These are phyloP conservation scores for Fraxinus floribunda DNA, from an alignment of 305 asterid genomes.

Conservation along the genomic window DNA sequence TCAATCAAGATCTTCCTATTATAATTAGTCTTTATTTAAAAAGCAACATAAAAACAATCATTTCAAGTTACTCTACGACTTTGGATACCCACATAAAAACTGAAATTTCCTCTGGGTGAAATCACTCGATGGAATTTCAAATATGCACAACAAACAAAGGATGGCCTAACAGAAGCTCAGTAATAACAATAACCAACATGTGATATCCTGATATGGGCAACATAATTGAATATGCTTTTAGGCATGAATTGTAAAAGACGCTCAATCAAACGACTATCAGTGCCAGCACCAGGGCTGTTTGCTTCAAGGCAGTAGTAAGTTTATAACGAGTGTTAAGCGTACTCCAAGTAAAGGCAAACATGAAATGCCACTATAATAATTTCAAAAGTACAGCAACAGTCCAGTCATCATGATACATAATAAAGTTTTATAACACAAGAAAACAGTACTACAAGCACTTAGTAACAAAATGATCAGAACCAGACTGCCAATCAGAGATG, in stretches of 20 bases:
- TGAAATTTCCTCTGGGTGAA: not conserved
- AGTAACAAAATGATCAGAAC: not conserved
- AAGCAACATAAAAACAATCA: not conserved
- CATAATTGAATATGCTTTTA: not conserved
- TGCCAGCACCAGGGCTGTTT: not conserved
- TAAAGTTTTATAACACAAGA: not conserved
- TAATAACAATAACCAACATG: not conserved
- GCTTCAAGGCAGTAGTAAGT: not conserved
- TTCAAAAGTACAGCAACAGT: not conserved
- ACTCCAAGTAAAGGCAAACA: not conserved
- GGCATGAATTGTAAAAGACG: not conserved
- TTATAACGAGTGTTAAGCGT: not conserved
- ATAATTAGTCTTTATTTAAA: not conserved
- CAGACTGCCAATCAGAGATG: conserved; percentile 5
- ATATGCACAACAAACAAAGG: not conserved
- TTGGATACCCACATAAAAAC: not conserved
- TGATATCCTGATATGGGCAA: not conserved
- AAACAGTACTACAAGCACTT: conserved; percentile 3
- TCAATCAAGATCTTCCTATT: not conserved
- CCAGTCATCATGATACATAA: not conserved
- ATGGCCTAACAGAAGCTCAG: not conserved
- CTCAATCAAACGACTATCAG: not conserved
- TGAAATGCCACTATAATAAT: not conserved
- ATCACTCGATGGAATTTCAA: not conserved
- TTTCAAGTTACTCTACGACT: not conserved